Conservation (phyloP, 2,329 filamentous ascomycete species). For the Fusarium pseudoanthophilum region DNA sequence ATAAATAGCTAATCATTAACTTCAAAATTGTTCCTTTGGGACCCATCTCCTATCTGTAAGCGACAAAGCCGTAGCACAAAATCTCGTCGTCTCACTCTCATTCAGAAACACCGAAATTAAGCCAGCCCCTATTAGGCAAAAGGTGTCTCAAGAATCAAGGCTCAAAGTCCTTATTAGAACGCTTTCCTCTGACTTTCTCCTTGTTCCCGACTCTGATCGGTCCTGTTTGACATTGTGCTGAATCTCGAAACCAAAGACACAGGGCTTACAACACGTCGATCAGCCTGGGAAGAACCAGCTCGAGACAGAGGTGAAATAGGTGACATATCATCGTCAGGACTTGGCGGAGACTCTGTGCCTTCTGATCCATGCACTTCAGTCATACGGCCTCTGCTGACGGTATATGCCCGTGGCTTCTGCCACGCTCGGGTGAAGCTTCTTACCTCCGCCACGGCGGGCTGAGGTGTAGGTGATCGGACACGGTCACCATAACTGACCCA, state of each 20-base stretch:
- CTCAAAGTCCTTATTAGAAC: background rate
- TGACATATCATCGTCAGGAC: background rate
- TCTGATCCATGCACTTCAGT: slow-evolving; percentile 12
- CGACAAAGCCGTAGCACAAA: slow-evolving; percentile 16
- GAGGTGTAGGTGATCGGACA: slow-evolving; percentile 39
- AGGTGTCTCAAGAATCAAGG: background rate
- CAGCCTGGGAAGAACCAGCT: background rate
- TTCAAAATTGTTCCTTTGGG: background rate
- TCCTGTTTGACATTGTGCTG: slow-evolving; percentile 11
- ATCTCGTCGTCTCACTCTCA: slow-evolving; percentile 4
- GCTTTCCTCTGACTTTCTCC: background rate
- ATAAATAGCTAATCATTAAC: background rate
- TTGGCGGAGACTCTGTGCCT: background rate
- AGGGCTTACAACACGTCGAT: slow-evolving; percentile 13
- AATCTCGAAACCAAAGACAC: slow-evolving; percentile 17
- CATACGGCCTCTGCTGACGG: slow-evolving; percentile 25
- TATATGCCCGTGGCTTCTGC: slow-evolving; percentile 41
- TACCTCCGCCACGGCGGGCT: slow-evolving; percentile 40
- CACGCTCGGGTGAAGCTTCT: slow-evolving; percentile 37
- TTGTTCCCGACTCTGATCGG: background rate
- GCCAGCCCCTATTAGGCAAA: slow-evolving; percentile 2
- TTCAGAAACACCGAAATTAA: slow-evolving; percentile 21
- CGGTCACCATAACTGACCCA: slow-evolving; percentile 37
- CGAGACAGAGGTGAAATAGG: slow-evolving; percentile 19
- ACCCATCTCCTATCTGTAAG: background rate